Evolutionary conservation across 73 alveolate genomes (phyloP), one percentile per base, ranked within the genome.

Genomic region (Paramecium biaurelia): DNA sequence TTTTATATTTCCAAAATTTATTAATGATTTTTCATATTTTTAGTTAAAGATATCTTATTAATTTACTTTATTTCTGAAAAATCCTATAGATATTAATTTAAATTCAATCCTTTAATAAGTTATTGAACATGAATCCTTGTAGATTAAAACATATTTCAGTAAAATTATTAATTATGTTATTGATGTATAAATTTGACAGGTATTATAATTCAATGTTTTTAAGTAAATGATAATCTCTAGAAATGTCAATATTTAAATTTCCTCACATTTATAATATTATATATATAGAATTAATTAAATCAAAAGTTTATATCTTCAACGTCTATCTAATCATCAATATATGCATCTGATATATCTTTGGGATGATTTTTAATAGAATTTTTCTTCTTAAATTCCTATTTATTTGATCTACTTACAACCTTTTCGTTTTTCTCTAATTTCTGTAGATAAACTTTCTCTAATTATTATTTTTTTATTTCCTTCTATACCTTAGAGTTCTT

Each of bases 311-410:
- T 41, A n/a, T 74, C 87, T 18, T 70, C 86, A 30, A 70, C 57
- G 30, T 70, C 86, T 21, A 70, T 32, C 15, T 70, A 23, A 70
- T 70, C 57, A 37, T 74, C 63, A 4, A 74, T n/a, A 74, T 74
- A 74, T 15, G 67, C 87, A 74, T 74, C 87, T 37, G 87, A 37
- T 15, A 74, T 23, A 74, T 74, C 87, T 41, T 74, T 70, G 2
- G 47, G 57, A 18, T 70, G 26, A 70, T 70, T 74, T 41, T 32
- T 41, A 1, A 11, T 34, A 37, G 21, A 8, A 7, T 63, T 10
- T 34, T 74, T 41, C 34, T 18, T 53, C 68, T 41, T 74, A 41
- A 34, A 37, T 74, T 37, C 87, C 32, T 11, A 18, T 53, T 53
- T 53, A n/a, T 8, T n/a, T 74, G 34, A 35, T 74, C 45, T n/a